Base-by-base conservation (phyloP, 176 grass and related monocot genomes). In the Cenchrus americanus region DNA sequence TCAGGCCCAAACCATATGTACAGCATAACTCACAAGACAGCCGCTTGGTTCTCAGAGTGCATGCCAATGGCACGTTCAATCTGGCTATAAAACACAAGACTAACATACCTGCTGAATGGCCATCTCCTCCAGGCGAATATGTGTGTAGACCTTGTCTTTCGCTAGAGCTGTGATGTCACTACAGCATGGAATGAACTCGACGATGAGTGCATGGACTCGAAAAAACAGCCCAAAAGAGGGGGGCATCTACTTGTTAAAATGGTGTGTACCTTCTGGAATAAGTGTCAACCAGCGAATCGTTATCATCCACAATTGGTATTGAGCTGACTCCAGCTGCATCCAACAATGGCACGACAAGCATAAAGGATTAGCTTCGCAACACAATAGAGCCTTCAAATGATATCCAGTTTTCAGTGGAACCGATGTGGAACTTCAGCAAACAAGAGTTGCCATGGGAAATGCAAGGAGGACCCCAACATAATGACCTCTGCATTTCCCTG, bases 141-240 rank as follows among this genome's bases (percentile, higher is more conserved):
- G 93, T 47, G 97, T 83, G 82, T 99, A 99, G 69, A 91, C 86
- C 89, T 84, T 99, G 86, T 99, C 93, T 92, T 99, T 99, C 65
- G 97, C 97, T 43, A 99, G 89, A 83, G 97, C 89, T 81, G 97
- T 99, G 60, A 99, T 99, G 90, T 99, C 97, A 94, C 97, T 99
- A 52, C 75, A 83, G 13, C 74, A 93, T 76, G 18, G 50, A 92
- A 84, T 17, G 50, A 82, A 83, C 10, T 54, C 12, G 4, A 57
- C 58, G 43, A 75, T 73, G 19, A 73, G 70, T 55, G 76, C 14
- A 73, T n/a, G 62, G 9, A 10, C 67, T 52, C 42, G 30, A 42
- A 49, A 67, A 68, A 6, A 30, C 23, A 69, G 46, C 42, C 0
- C 6, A 59, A 48, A 48, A 52, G 8, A 81, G 2, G 23, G 27